Percentiles rank a stretch among this genome's conserved stretches.
These are phyloP conservation scores for Peniophora sp. DNA, from an alignment of 1,284 basidiomycete genomes.

Conservation along the genomic window DNA sequence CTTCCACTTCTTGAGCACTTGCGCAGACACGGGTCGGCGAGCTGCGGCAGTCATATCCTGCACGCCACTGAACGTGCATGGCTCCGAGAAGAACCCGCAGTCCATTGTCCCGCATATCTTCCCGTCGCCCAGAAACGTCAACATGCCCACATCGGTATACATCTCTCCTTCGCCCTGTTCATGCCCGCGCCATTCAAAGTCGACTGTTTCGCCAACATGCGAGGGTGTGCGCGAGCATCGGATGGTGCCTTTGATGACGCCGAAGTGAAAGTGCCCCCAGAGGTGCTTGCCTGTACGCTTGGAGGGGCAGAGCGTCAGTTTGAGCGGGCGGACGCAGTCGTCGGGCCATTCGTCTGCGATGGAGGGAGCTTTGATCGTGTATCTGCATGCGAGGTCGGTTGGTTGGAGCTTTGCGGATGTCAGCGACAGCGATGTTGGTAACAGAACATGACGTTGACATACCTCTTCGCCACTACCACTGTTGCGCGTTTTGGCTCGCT, in stretches of 20 bases:
- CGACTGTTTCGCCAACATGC: background rate
- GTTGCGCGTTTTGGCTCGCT: too few relatives aligned
- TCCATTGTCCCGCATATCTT: background rate
- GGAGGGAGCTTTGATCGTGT: background rate
- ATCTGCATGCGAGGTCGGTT: too few relatives aligned
- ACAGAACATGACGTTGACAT: too few relatives aligned
- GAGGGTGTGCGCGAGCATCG: background rate
- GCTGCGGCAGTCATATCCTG: background rate
- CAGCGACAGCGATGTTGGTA: too few relatives aligned
- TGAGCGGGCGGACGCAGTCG: background rate
- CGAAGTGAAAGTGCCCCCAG: background rate
- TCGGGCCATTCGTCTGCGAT: background rate
- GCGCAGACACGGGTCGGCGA: background rate
- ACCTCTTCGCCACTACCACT: too few relatives aligned
- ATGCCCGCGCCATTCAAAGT: background rate
- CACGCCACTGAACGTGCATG: background rate
- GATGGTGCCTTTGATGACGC: background rate
- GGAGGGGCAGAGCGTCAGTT: background rate
- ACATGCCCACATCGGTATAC: background rate
- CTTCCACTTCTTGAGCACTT: background rate
- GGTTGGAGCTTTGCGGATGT: too few relatives aligned
- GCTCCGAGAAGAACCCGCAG: background rate
- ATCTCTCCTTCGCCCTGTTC: background rate
- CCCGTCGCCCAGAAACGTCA: background rate
- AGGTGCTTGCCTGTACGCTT: background rate